Base-by-base conservation (phyloP, 345 rosid genomes). In the Eucalyptus globulus region DNA sequence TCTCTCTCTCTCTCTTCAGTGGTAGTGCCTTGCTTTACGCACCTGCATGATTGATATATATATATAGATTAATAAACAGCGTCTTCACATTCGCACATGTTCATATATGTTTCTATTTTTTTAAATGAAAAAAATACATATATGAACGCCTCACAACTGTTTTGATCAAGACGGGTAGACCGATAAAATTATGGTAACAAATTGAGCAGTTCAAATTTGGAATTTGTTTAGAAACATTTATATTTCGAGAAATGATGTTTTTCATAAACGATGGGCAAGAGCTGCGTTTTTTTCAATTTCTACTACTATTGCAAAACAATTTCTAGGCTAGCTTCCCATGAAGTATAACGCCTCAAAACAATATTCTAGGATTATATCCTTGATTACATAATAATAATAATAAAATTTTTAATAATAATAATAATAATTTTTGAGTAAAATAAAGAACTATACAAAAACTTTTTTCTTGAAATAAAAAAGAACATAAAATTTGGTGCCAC, bases 401-500 rank as follows among this genome's bases (percentile, higher is more conserved):
- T 40, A 40, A 40, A n/a, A n/a, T n/a, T n/a, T n/a, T n/a, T n/a
- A 40, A 40, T 40, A 40, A 40, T 34, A 34, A 34, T 34, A 34
- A 34, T 34, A 43, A 43, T 43, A 43, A 43, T 43, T 43, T 43
- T 6, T 43, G 2, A 37, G 40, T 37, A 37, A 37, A 37, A 37
- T 5, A 37, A 37, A 4, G 4, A 37, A 37, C 0, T 53, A 53
- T 53, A 19, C 1, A 53, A 53, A 19, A 7, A 3, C 19, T 53
- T 53, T 53, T 19, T 19, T 19, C 10, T 53, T 0, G 0, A 53
- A 53, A 53, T 19, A 19, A 0, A 19, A 51, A 53, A 3, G 0
- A 53, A 19, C 1, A 53, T 1, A 0, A 3, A 8, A 0, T 53
- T 53, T 53, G 2, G 0, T 7, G 1, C 0, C 56, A 53, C 10